Conservation (phyloP, 805 yeast genomes). For the Ascoidea rubescens region DNA sequence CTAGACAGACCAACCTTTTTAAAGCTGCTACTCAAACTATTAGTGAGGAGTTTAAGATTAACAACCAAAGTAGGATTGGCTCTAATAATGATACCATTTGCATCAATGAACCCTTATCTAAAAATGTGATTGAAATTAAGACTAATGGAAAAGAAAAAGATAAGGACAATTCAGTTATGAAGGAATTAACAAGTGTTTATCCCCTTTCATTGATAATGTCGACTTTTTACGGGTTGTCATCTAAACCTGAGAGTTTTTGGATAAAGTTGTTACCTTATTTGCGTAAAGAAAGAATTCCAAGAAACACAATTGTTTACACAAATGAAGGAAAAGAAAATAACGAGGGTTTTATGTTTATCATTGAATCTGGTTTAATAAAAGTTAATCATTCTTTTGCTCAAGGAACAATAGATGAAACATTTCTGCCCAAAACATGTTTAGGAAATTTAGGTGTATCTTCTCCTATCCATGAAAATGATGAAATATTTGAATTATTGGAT, state of each 20-base stretch:
- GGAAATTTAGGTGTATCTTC: conserved; percentile 36
- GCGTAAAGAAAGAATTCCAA: conserved; percentile 30
- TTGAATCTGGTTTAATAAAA: conserved; percentile 31
- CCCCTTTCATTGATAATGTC: conserved; percentile 44
- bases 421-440: conserved; percentile 62
- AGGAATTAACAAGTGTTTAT: not conserved
- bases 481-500: conserved; percentile 19
- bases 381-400: conserved; percentile 34
- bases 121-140: not conserved
- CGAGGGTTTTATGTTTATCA: conserved; percentile 35
- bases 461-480: not conserved
- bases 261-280: conserved; percentile 36
- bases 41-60: not conserved
- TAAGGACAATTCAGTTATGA: too few species aligned
- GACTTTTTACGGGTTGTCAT: conserved; percentile 46
- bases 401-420: conserved; percentile 28
- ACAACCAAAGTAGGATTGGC: too few species aligned
- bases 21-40: conserved; percentile 16
- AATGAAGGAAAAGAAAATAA: conserved; percentile 19
- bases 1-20: conserved; percentile 14
- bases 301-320: conserved; percentile 31
- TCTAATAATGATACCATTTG: not conserved
- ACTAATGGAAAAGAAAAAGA: not conserved
- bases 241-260: conserved; percentile 42
- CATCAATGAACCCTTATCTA: not conserved